phyloP scores from a whole-genome alignment of 108 stramenopile genomes.

The Discostella pseudostelligera region DNA sequence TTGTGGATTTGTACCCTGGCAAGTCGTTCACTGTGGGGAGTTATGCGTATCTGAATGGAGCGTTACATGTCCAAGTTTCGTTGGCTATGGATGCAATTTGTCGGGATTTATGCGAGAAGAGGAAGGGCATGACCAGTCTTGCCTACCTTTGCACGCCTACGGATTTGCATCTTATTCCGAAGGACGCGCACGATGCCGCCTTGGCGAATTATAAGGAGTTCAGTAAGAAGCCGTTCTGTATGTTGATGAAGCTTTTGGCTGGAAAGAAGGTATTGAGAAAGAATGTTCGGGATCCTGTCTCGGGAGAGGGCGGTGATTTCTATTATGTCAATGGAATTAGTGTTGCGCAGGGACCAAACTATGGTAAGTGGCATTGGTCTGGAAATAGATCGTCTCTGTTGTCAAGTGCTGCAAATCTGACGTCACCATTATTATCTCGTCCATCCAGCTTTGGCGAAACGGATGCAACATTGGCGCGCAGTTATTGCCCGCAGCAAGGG shows the following conservation, averaged over 20 bases:
- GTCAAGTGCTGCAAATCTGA: no score
- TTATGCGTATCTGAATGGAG: slow-evolving; percentile 97
- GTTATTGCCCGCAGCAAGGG: slow-evolving; percentile 88
- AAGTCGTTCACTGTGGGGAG: slow-evolving; percentile 88
- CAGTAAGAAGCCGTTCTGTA: slow-evolving; percentile 66
- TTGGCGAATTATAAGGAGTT: slow-evolving; percentile 64
- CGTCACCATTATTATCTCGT: no score
- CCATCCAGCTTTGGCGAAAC: slow-evolving; percentile 93
- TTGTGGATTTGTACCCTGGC: slow-evolving; percentile 79
- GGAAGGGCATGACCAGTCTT: slow-evolving; percentile 70
- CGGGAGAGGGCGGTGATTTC: slow-evolving; percentile 57
- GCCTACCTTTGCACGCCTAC: slow-evolving; percentile 98
- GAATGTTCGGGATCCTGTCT: slow-evolving; percentile 70
- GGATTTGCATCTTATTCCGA: slow-evolving; percentile 92
- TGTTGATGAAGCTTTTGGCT: slow-evolving; percentile 65
- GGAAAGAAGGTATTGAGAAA: slow-evolving; percentile 72
- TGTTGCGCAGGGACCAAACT: slow-evolving; percentile 97
- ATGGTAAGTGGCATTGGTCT: slow-evolving; percentile 32
- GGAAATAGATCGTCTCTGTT: no score
- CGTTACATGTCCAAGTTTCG: slow-evolving; percentile 94
- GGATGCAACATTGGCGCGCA: slow-evolving; percentile 98
- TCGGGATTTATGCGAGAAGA: slow-evolving; percentile 78
- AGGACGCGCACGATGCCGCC: slow-evolving; percentile 88
- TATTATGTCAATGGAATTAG: slow-evolving; percentile 73
- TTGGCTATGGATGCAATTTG: slow-evolving; percentile 95